These are phyloP conservation scores for Exobasidium cylindrosporum DNA, from an alignment of 1,284 basidiomycete genomes.

Conservation along the genomic window DNA sequence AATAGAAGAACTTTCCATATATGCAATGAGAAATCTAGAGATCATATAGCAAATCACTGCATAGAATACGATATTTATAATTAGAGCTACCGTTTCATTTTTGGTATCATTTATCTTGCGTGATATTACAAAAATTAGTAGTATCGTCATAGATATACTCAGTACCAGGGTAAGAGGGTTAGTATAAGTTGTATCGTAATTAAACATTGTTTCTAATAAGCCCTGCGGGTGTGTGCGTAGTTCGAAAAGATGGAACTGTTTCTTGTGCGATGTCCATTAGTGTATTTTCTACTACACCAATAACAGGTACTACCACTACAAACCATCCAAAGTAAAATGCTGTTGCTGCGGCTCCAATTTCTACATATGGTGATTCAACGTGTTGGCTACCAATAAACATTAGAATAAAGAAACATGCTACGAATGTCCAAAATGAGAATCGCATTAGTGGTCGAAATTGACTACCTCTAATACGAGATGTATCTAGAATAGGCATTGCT, in stretches of 20 bases:
- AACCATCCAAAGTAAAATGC: slow-evolving; percentile 36
- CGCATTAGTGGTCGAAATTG: slow-evolving; percentile 50
- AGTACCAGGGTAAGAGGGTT: neutral
- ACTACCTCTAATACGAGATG: slow-evolving; percentile 45
- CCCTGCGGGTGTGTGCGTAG: neutral
- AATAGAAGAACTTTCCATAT: neutral
- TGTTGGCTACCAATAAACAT: slow-evolving; percentile 49
- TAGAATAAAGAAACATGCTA: slow-evolving; percentile 40
- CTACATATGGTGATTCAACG: slow-evolving; percentile 49
- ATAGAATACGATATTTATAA: neutral
- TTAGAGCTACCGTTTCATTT: neutral
- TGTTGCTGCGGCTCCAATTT: slow-evolving; percentile 39
- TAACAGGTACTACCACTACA: slow-evolving; percentile 28
- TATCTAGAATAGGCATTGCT: slow-evolving; percentile 48
- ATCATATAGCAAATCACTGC: neutral
- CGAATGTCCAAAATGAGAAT: slow-evolving; percentile 46
- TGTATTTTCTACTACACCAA: slow-evolving; percentile 38
- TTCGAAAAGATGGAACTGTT: neutral
- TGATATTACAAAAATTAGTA: neutral
- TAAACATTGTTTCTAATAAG: neutral
- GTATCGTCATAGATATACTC: neutral
- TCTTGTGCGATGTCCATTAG: slow-evolving; percentile 33
- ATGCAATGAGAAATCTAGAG: neutral
- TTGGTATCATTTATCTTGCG: neutral
- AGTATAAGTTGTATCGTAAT: neutral